Evolutionary conservation across 352 stramenopile species (phyloP).

Genomic region (Pythium oligandrum): DNA sequence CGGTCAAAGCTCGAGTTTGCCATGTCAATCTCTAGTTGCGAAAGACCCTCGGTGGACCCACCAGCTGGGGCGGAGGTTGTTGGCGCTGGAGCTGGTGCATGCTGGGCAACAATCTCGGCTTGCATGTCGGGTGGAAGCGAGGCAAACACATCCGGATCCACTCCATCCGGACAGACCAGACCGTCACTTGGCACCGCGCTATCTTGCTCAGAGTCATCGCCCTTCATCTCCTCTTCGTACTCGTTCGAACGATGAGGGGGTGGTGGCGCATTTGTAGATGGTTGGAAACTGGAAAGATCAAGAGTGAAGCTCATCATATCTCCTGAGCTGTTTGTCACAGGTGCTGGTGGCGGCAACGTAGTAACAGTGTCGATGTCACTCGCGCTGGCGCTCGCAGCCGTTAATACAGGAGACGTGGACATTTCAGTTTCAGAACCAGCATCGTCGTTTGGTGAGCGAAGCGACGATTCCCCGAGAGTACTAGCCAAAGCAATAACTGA

Average conservation of each 20-base stretch:
- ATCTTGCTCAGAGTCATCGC: constrained; percentile 15
- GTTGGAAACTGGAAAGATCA: constrained; percentile 57
- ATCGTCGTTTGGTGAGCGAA: constrained; percentile 68
- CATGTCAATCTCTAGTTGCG: constrained; percentile 81
- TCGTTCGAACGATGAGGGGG: constrained; percentile 14
- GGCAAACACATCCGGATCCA: constrained; percentile 97
- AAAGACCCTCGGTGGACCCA: constrained; percentile 51
- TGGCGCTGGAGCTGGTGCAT: constrained; percentile 25
- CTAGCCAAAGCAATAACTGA: constrained; percentile 82
- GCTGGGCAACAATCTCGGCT: constrained; percentile 91
- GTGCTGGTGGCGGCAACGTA: constrained; percentile 23
- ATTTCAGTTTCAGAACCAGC: constrained; percentile 35
- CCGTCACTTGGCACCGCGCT: constrained; percentile 1
- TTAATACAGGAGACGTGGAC: constrained; percentile 19
- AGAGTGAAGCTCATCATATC: constrained; percentile 84
- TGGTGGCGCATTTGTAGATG: constrained; percentile 17
- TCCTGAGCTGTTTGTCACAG: constrained; percentile 10
- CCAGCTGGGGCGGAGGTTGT: constrained; percentile 13
- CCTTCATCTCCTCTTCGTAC: constrained; percentile 24
- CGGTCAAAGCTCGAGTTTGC: constrained; percentile 91
- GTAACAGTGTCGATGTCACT: constrained; percentile 16
- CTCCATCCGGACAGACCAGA: constrained; percentile 88
- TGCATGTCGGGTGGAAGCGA: constrained; percentile 96
- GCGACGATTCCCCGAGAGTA: constrained; percentile 74
- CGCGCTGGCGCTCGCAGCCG: not conserved